Evolutionary conservation across 2,329 filamentous ascomycete species (phyloP).

Genomic region (Aspergillus clavatus): DNA sequence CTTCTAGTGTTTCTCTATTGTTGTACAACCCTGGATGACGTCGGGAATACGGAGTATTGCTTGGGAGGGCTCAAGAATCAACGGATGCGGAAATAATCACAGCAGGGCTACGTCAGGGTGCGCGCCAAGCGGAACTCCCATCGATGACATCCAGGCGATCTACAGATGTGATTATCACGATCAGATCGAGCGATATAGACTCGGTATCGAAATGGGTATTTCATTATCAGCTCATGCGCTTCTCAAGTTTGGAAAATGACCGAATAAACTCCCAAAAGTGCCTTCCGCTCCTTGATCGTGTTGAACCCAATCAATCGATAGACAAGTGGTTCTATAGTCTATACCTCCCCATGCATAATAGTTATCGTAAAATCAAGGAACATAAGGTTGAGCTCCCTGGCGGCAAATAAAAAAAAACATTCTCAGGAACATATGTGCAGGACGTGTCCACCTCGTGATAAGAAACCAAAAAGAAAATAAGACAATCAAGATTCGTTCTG

Average conservation of each 20-base stretch:
- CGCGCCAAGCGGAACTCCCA: neutral
- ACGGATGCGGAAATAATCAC: neutral
- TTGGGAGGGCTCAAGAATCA: neutral
- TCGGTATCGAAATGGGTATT: no score
- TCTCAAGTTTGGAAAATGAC: neutral
- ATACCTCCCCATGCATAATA: slow-evolving; percentile 5
- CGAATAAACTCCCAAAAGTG: slow-evolving; percentile 5
- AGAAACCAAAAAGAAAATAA: neutral
- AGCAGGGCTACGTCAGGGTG: neutral
- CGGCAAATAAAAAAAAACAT: neutral
- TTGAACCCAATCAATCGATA: slow-evolving; percentile 17
- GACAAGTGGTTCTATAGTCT: no score
- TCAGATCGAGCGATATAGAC: neutral
- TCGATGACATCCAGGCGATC: neutral
- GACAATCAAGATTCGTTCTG: slow-evolving; percentile 18
- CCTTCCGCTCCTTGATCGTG: slow-evolving; percentile 9
- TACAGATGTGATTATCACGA: neutral
- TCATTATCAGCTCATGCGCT: neutral
- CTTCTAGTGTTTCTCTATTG: neutral
- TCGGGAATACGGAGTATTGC: neutral
- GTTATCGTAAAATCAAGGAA: neutral
- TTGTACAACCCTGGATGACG: neutral
- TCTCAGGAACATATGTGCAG: neutral
- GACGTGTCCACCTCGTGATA: neutral
- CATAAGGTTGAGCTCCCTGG: neutral